Conservation (phyloP, 768 basidiomycete species). For the Scleroderma bovista region DNA sequence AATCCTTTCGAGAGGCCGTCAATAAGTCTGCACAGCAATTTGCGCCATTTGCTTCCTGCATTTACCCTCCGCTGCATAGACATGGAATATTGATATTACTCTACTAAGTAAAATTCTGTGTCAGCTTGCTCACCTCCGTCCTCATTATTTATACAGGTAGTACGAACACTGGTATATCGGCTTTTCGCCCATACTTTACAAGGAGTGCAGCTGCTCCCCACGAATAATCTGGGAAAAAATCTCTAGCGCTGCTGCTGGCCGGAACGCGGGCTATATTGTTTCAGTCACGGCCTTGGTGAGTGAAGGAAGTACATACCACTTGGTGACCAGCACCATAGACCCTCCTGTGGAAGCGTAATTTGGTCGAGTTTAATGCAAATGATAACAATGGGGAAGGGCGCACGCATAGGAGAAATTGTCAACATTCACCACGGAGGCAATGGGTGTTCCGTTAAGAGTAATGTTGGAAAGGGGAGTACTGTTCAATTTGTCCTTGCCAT, state of each 20-base stretch:
- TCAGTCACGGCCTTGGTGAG: not conserved
- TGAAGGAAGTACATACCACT: slow-evolving; percentile 39
- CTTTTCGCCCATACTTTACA: slow-evolving; percentile 12
- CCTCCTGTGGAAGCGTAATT: slow-evolving; percentile 30
- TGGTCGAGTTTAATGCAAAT: not conserved
- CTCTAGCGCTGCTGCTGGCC: slow-evolving; percentile 50
- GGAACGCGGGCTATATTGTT: slow-evolving; percentile 48
- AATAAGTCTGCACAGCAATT: too few relatives aligned
- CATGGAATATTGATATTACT: too few relatives aligned
- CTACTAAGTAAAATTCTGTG: too few relatives aligned
- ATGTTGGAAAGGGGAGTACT: slow-evolving; percentile 45
- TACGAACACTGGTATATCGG: too few relatives aligned
- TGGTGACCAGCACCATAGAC: slow-evolving; percentile 57
- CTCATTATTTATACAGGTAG: too few relatives aligned
- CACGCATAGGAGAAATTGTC: slow-evolving; percentile 66
- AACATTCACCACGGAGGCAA: slow-evolving; percentile 59
- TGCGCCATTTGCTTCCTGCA: too few relatives aligned
- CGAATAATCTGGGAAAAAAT: slow-evolving; percentile 54
- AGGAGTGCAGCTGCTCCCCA: slow-evolving; percentile 50
- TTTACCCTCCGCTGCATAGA: too few relatives aligned
- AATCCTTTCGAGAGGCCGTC: too few relatives aligned
- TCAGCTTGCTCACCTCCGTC: too few relatives aligned
- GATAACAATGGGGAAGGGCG: slow-evolving; percentile 22
- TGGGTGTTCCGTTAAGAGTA: slow-evolving; percentile 45
- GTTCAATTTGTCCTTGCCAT: slow-evolving; percentile 36